Base-by-base conservation (phyloP, 1,139 yeast genomes). In the Saccharomyces hybrid region DNA sequence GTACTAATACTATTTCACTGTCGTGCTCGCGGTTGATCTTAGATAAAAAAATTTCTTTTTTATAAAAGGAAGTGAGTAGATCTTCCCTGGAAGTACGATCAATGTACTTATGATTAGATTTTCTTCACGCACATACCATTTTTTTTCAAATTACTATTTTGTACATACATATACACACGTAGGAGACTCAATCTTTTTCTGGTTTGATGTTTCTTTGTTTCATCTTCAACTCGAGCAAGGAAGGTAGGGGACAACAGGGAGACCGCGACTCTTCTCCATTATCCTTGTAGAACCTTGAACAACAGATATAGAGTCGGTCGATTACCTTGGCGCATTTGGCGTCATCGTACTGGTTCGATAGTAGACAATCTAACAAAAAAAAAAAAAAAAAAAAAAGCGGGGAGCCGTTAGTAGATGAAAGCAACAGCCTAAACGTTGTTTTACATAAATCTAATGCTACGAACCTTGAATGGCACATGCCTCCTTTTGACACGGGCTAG, bases 1-100 rank as follows among this genome's bases (percentile, higher is more conserved):
- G 62, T 61, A 62, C 64, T 60, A 53, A 58, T 52, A 51, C 54
- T 56, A 56, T 55, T 61, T 44, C 51, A 55, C 58, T 75, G 79
- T 80, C 88, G 95, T 86, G 95, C 95, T 86, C 90, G 93, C 93
- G 93, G 86, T 73, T 76, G 87, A 61, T 86, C 93, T 85, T 79
- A 86, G 89, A 86, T 72, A 58, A 68, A 79, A 53, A 52, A 14
- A 42, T 26, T 19, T 32, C 34, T 47, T 46, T 51, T 51, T 34
- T 24, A n/a, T 44, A 42, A 32, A 38, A 42, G 46, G 12, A 32
- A 26, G 53, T 51, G 53, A 47, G 50, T 51, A 47, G 53, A 51
- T 51, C 53, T 51, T 34, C 53, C 50, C 53, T 51, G 53, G 53
- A 51, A 51, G 53, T 51, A 51, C 47, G 31, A 27, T n/a, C 21